Evolutionary conservation across 179 eudicot genomes (phyloP).

Genomic region (Sideroxylon spinosum): DNA sequence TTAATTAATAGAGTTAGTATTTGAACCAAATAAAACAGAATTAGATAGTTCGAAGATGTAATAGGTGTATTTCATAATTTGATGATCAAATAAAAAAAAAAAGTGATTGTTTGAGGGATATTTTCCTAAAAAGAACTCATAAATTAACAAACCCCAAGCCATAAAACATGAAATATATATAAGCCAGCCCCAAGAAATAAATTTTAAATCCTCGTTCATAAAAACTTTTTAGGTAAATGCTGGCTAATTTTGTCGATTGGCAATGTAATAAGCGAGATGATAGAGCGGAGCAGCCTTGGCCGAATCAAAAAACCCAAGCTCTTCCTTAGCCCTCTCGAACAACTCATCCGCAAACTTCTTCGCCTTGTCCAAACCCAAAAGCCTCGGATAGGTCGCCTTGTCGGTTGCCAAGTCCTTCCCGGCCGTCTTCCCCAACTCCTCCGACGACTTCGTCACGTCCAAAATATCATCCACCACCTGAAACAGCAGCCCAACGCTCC

Average conservation of each 20-base stretch:
- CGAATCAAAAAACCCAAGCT: constrained; percentile 19
- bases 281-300: constrained; percentile 15
- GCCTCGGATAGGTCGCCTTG: neutral
- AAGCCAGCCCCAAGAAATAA: no score
- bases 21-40: no score
- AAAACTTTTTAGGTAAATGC: no score
- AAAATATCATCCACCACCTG: constrained; percentile 11
- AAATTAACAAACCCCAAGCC: no score
- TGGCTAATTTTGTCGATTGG: constrained; percentile 16
- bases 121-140: no score
- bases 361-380: neutral
- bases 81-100: no score
- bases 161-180: no score
- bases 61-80: no score
- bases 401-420: neutral
- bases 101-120: no score
- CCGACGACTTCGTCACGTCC: constrained; percentile 22
- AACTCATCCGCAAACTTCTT: constrained; percentile 18
- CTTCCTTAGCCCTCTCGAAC: constrained; percentile 12
- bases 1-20: no score
- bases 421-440: constrained; percentile 14
- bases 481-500: constrained; percentile 22
- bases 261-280: constrained; percentile 23
- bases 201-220: no score
- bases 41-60: no score